Percentiles rank a stretch among this genome's conserved stretches.
Conservation (phyloP, 169 alveolate species). For the Eimeria necatrix region DNA sequence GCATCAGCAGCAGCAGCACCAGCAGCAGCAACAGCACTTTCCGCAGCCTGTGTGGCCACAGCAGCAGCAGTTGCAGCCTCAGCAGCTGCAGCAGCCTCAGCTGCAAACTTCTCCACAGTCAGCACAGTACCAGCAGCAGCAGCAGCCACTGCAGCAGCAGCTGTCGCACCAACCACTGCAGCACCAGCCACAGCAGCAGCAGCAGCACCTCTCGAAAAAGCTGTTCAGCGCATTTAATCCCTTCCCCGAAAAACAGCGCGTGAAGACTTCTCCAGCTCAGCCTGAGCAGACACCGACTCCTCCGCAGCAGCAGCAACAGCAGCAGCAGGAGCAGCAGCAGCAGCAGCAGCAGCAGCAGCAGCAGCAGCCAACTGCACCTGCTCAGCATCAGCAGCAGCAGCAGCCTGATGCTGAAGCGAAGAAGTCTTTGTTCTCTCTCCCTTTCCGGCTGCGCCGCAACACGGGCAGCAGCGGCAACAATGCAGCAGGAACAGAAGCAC, state of each 20-base stretch:
- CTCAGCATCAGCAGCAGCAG: slow-evolving; percentile 45
- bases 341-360: not conserved
- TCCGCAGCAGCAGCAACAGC: slow-evolving; percentile 19
- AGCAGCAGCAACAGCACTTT: slow-evolving; percentile 26
- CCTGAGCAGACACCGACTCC: not conserved
- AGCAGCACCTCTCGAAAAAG: slow-evolving; percentile 26
- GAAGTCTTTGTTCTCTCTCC: slow-evolving; percentile 10
- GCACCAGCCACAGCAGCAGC: slow-evolving; percentile 37
- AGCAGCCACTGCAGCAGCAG: slow-evolving; percentile 40
- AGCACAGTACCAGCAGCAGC: slow-evolving; percentile 43
- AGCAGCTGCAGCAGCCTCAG: slow-evolving; percentile 10
- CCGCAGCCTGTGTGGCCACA: slow-evolving; percentile 52
- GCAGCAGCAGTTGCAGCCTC: slow-evolving; percentile 29
- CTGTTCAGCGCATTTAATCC: slow-evolving; percentile 38
- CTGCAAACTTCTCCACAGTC: slow-evolving; percentile 33
- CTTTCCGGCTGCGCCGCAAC: slow-evolving; percentile 54
- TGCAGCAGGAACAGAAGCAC: not conserved
- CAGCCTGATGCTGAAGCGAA: slow-evolving; percentile 21
- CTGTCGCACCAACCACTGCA: slow-evolving; percentile 29
- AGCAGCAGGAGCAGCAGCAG: slow-evolving; percentile 19
- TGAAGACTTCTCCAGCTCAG: not conserved
- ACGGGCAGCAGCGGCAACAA: slow-evolving; percentile 31
- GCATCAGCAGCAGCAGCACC: not conserved
- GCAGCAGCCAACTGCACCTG: slow-evolving; percentile 12
- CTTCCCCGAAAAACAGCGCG: slow-evolving; percentile 38